These are phyloP conservation scores for Daldinia concentrica DNA, from an alignment of 495 filamentous ascomycete species.

Conservation along the genomic window DNA sequence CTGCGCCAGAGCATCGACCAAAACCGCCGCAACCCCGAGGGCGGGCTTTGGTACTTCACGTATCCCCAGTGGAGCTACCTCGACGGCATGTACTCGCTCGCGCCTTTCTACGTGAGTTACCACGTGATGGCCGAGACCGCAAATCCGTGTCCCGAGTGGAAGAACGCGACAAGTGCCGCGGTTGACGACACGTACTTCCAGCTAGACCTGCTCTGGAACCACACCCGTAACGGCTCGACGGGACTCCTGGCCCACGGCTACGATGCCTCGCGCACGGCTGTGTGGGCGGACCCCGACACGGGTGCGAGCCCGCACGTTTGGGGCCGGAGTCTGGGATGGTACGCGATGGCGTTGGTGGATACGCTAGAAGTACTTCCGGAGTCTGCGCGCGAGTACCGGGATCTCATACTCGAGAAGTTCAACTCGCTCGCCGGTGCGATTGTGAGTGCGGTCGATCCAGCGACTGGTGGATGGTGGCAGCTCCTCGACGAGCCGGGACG, in stretches of 20 bases:
- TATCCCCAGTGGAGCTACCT: conserved; percentile 61
- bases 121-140: background rate
- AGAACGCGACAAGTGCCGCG: conserved; percentile 14
- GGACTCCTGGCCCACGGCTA: conserved; percentile 67
- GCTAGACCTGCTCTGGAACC: conserved; percentile 61
- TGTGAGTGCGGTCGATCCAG: conserved; percentile 49
- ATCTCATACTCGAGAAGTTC: conserved; percentile 39
- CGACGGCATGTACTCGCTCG: conserved; percentile 58
- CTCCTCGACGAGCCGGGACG: conserved; percentile 58
- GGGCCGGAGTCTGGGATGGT: conserved; percentile 69
- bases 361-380: conserved; percentile 59
- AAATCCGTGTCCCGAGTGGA: background rate
- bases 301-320: conserved; percentile 67
- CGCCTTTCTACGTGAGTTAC: conserved; percentile 50
- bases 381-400: conserved; percentile 33
- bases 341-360: conserved; percentile 66
- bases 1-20: conserved; percentile 52
- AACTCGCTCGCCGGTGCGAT: conserved; percentile 44
- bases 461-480: conserved; percentile 67
- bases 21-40: conserved; percentile 51
- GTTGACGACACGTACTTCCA: conserved; percentile 59
- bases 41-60: conserved; percentile 57
- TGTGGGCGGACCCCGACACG: conserved; percentile 64
- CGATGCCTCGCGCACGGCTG: conserved; percentile 59
- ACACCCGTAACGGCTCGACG: conserved; percentile 54